Evolutionary conservation across 1,284 basidiomycete species (phyloP).

Genomic region (Fereydounia khargensis): DNA sequence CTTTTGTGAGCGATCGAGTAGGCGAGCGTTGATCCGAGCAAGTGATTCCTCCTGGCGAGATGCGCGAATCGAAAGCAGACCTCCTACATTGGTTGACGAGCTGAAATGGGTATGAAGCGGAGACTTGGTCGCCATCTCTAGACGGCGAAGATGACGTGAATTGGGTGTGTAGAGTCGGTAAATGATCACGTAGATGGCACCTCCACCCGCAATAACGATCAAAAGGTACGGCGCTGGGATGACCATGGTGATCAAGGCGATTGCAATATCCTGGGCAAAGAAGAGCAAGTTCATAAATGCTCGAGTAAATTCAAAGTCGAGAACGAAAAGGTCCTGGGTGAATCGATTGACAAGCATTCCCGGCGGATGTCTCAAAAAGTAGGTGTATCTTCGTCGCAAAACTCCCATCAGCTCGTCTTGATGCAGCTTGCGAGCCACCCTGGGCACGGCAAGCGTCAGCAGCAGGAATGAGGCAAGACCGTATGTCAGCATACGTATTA

Average conservation of each 20-base stretch:
- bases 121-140: not conserved
- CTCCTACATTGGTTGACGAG: not conserved
- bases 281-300: not conserved
- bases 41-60: not conserved
- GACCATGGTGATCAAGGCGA: not conserved
- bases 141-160: not conserved
- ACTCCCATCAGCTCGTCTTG: not conserved
- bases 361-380: not conserved
- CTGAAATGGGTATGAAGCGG: not conserved
- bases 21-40: not conserved
- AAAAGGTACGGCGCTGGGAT: not conserved
- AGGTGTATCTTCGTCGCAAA: not conserved
- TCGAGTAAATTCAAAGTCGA: not conserved
- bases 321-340: not conserved
- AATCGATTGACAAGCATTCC: not conserved
- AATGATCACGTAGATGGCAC: not conserved
- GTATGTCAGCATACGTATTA: not conserved
- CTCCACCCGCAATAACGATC: not conserved
- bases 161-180: not conserved
- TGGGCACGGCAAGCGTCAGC: not conserved
- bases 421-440: not conserved
- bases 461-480: not conserved
- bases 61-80: not conserved
- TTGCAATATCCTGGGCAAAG: not conserved
- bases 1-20: not conserved